Evolutionary conservation across 331 rosid genomes (phyloP).

Genomic region (Telfairia occidentalis): DNA sequence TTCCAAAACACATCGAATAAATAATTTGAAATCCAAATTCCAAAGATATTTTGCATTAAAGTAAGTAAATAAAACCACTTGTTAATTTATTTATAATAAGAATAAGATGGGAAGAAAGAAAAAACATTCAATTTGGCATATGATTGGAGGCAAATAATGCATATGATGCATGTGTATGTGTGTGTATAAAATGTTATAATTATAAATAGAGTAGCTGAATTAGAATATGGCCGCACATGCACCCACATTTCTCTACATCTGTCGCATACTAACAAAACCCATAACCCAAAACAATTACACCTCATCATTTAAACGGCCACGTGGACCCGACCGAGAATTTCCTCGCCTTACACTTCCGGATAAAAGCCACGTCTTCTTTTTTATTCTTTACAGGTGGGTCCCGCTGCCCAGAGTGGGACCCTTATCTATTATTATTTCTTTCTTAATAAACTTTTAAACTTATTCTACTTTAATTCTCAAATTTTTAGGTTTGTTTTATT

Average conservation of each 20-base stretch:
- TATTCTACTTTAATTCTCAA: too few species aligned
- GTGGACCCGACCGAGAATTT: background rate
- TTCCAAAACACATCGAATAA: background rate
- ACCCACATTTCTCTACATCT: background rate
- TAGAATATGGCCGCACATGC: constrained; percentile 3
- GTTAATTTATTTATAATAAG: background rate
- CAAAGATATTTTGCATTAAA: background rate
- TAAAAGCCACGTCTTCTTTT: background rate
- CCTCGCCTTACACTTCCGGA: background rate
- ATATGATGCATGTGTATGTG: background rate
- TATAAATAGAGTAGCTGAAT: background rate
- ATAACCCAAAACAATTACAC: background rate
- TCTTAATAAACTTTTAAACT: background rate
- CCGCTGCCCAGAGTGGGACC: background rate
- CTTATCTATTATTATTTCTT: background rate
- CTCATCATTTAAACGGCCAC: background rate
- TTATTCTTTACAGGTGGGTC: background rate
- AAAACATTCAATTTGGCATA: background rate
- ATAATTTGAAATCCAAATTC: background rate
- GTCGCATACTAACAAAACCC: background rate
- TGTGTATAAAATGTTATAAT: too few species aligned
- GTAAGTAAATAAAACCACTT: background rate
- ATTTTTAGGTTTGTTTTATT: too few species aligned
- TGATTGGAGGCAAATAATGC: background rate
- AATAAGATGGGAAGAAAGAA: background rate